A percentile compares a stretch with the other conserved stretches of the same genome.
These are phyloP conservation scores for Ophiostoma novo-ulmi DNA, from an alignment of 2,329 filamentous ascomycete species.

Conservation along the genomic window DNA sequence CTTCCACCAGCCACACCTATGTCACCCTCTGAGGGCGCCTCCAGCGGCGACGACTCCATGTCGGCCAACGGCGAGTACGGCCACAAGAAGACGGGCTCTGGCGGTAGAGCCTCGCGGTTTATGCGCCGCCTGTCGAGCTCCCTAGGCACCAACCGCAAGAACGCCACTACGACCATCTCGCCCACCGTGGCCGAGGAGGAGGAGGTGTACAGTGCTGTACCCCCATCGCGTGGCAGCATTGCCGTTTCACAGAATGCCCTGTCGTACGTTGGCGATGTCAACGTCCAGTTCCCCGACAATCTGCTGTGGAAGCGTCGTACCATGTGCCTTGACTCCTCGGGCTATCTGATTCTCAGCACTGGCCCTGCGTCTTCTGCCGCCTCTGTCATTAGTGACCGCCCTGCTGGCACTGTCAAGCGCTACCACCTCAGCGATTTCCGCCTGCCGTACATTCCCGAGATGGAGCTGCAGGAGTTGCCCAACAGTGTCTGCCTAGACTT, in stretches of 20 bases:
- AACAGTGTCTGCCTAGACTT: constrained; percentile 69
- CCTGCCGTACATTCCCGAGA: constrained; percentile 73
- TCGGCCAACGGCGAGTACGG: neutral
- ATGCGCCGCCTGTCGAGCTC: constrained; percentile 56
- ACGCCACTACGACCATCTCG: constrained; percentile 42
- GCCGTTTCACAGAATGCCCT: constrained; percentile 43
- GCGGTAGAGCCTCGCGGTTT: constrained; percentile 47
- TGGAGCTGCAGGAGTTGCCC: constrained; percentile 86
- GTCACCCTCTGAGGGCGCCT: constrained; percentile 45
- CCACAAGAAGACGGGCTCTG: constrained; percentile 37
- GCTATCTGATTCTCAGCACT: constrained; percentile 74
- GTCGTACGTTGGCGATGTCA: constrained; percentile 79
- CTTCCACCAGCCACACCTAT: constrained; percentile 22
- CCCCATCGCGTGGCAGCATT: constrained; percentile 21
- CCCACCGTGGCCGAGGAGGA: constrained; percentile 50
- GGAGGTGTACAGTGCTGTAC: constrained; percentile 30
- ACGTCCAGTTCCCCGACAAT: constrained; percentile 95
- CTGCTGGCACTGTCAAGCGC: constrained; percentile 55
- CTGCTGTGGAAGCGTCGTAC: constrained; percentile 93
- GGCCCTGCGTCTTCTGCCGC: constrained; percentile 45
- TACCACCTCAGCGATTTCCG: constrained; percentile 85
- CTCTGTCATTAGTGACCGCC: constrained; percentile 43
- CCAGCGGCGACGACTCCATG: constrained; percentile 42
- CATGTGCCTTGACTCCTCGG: constrained; percentile 76
- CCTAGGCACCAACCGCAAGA: constrained; percentile 45